Evolutionary conservation across 164 flowering plant species (phyloP), one percentile per base, ranked within the genome.

Genomic region (Magnolia sinica): DNA sequence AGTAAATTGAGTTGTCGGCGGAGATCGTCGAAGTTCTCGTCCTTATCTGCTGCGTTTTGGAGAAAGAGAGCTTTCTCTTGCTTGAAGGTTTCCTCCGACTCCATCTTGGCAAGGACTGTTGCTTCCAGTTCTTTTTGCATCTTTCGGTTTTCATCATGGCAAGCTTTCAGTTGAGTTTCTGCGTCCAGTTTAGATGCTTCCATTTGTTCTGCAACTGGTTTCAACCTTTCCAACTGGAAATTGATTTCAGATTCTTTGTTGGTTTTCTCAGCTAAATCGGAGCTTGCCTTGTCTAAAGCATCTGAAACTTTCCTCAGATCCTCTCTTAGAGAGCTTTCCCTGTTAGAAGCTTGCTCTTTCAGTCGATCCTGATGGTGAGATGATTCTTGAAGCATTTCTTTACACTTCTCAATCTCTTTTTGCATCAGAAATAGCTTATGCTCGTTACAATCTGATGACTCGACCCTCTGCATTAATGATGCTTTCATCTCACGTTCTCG

Each of bases 111-210:
- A 23, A 87, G 73, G 45, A 86, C 72, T 5, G 81, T 72, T 31
- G 70, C 73, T 85, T 89, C 93, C 19, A 87, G 64, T 75, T 88
- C 91, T 79, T 55, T 58, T 18, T 29, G 77, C 2, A 72, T 66
- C 69, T 69, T 77, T 67, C 73, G 80, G 72, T 70, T 81, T 76
- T 81, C 83, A 64, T 82, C 84, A 14, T 76, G 76, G 29, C 72
- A 74, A 61, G 61, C 9, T 78, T 84, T 76, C 50, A 81, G 68
- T 24, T 58, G 31, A 16, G 50, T 55, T 59, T 76, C 78, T 27
- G 73, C 20, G 29, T 52, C 68, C 22, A 6, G 19, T 70, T 70
- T 69, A 18, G 78, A 31, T 27, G 14, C 72, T 37, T 72, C 65
- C 66, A 77, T 23, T 59, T 59, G 68, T 61, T 77, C 84, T 22